phyloP scores from a whole-genome alignment of 495 filamentous ascomycete species.

The Annulohypoxylon nitens region DNA sequence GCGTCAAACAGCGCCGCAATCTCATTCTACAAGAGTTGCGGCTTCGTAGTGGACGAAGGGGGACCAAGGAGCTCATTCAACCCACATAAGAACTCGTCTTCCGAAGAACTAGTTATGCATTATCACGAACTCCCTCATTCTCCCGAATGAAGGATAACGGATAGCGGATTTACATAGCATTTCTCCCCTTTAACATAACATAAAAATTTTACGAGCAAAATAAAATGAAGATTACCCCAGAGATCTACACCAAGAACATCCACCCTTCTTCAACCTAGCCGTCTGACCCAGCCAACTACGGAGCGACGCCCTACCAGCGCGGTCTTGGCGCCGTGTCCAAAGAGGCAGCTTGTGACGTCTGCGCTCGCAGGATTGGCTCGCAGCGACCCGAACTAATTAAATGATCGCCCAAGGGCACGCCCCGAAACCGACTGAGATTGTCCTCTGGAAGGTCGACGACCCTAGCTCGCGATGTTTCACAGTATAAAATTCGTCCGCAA shows the following conservation, averaged over 20 bases:
- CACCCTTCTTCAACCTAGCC: conserved; percentile 28
- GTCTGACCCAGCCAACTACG: conserved; percentile 37
- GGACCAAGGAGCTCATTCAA: conserved; percentile 43
- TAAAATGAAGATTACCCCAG: conserved; percentile 47
- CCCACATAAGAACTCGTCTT: conserved; percentile 31
- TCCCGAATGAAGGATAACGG: conserved; percentile 27
- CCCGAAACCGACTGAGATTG: conserved; percentile 46
- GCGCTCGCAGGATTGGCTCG: conserved; percentile 34
- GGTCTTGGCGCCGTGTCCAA: conserved; percentile 44
- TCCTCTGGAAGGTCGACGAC: conserved; percentile 35
- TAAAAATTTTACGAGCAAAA: conserved; percentile 22
- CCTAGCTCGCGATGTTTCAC: conserved; percentile 48
- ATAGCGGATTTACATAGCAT: neutral
- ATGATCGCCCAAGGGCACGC: conserved; percentile 33
- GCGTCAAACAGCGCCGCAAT: conserved; percentile 55
- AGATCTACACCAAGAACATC: conserved; percentile 33
- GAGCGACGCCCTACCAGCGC: conserved; percentile 18
- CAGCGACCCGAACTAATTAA: conserved; percentile 41
- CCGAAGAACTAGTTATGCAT: conserved; percentile 42
- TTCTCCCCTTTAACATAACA: neutral
- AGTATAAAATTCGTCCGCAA: conserved; percentile 24
- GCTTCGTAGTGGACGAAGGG: conserved; percentile 56
- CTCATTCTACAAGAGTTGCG: conserved; percentile 60
- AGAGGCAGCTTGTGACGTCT: conserved; percentile 50
- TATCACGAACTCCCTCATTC: conserved; percentile 34